These are phyloP conservation scores for Euphorbia celastroides DNA, from an alignment of 441 rosid genomes.

Conservation along the genomic window DNA sequence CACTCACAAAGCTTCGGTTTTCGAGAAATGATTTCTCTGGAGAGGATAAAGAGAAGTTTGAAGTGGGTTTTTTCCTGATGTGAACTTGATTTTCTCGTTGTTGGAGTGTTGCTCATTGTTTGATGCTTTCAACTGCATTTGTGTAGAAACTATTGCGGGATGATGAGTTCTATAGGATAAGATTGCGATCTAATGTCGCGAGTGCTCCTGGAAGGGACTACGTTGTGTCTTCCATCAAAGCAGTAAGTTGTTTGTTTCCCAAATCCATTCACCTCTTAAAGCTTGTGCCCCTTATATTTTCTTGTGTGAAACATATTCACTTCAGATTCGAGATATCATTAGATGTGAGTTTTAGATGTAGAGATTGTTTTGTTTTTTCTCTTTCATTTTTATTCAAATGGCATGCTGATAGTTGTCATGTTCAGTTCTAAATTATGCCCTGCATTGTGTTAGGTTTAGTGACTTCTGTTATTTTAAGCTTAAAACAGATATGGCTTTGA, in stretches of 20 bases:
- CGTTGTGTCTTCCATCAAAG: constrained; percentile 77
- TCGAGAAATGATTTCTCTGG: constrained; percentile 56
- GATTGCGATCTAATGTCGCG: constrained; percentile 85
- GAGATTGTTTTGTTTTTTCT: neutral
- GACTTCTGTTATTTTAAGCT: too few species aligned
- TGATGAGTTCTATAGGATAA: constrained; percentile 83
- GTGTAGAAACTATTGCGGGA: constrained; percentile 61
- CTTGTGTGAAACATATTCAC: neutral
- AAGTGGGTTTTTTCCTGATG: constrained; percentile 31
- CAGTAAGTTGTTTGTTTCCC: constrained; percentile 41
- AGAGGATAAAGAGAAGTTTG: constrained; percentile 57
- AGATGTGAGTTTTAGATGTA: too few species aligned
- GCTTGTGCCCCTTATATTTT: neutral
- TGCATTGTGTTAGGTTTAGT: neutral
- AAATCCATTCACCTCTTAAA: neutral
- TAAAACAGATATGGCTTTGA: too few species aligned
- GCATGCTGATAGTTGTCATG: neutral
- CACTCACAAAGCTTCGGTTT: constrained; percentile 81
- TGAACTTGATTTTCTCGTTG: neutral
- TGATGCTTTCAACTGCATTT: constrained; percentile 8
- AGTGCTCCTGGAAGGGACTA: constrained; percentile 66
- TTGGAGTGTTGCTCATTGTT: constrained; percentile 1
- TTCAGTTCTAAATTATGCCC: neutral
- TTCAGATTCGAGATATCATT: neutral
- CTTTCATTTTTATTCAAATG: neutral